Evolutionary conservation across 352 stramenopile species (phyloP).

Genomic region (Phytophthora cryptogea): DNA sequence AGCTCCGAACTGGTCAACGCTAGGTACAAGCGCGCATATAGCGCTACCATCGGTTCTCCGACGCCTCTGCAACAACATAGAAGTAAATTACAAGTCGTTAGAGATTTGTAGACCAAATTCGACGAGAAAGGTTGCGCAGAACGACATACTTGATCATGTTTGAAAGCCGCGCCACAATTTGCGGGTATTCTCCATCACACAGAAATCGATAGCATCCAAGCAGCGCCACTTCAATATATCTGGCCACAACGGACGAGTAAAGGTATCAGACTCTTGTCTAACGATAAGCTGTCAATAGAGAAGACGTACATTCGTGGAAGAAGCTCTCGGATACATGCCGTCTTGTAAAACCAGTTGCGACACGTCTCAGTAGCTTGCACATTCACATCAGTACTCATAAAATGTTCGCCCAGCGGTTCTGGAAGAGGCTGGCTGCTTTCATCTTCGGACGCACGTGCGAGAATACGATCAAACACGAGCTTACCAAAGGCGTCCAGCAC

Average conservation of each 20-base stretch:
- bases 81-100: constrained; percentile 15
- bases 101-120: neutral
- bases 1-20: constrained; percentile 70
- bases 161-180: constrained; percentile 80
- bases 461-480: constrained; percentile 88
- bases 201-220: constrained; percentile 91
- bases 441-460: constrained; percentile 60
- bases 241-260: constrained; percentile 16
- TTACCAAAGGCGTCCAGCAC: constrained; percentile 87
- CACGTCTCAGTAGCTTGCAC: constrained; percentile 91
- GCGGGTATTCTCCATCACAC: constrained; percentile 86
- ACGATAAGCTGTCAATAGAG: neutral
- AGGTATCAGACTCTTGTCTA: neutral
- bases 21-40: constrained; percentile 89
- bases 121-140: constrained; percentile 8
- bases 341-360: constrained; percentile 96
- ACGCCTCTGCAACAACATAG: constrained; percentile 58
- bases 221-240: constrained; percentile 89
- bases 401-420: constrained; percentile 60
- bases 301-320: constrained; percentile 85
- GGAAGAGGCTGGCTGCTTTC: constrained; percentile 60
- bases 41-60: constrained; percentile 84
- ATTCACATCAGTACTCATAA: constrained; percentile 81
- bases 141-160: constrained; percentile 87
- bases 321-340: constrained; percentile 91